Evolutionary conservation across 106 monocot genomes (phyloP).

Genomic region (Amphibolis antarctica): DNA sequence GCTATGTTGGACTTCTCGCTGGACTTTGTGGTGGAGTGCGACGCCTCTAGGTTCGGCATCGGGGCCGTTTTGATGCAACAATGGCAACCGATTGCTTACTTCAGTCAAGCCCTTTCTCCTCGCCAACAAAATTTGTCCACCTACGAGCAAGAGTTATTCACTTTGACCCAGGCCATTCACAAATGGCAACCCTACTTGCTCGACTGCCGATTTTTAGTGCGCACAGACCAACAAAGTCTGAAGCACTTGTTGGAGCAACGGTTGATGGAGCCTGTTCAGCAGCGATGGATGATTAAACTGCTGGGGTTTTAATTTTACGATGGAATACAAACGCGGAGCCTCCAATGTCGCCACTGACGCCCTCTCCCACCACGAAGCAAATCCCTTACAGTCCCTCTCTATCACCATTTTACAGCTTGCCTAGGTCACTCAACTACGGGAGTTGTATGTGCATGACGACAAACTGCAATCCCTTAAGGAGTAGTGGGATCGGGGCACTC

Average conservation of each 20-base stretch:
- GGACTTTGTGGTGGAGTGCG: too few species aligned
- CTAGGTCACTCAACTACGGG: background rate
- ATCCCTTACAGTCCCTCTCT: background rate
- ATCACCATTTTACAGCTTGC: background rate
- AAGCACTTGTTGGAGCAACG: background rate
- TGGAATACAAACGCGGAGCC: background rate
- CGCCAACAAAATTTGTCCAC: too few species aligned
- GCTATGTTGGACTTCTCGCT: too few species aligned
- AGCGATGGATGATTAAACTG: background rate
- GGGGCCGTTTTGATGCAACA: too few species aligned
- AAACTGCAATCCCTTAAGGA: rapidly evolving
- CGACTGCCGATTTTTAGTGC: background rate
- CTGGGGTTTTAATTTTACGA: conserved; percentile 1
- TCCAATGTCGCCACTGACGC: background rate
- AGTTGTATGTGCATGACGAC: background rate
- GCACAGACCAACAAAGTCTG: conserved; percentile 6
- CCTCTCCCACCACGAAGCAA: background rate
- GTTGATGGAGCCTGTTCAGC: background rate
- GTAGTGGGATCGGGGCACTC: background rate
- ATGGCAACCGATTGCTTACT: too few species aligned
- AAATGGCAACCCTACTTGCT: too few species aligned
- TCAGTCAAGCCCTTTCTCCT: too few species aligned
- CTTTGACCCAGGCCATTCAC: too few species aligned
- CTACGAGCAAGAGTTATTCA: too few species aligned
- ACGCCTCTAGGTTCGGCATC: too few species aligned